A percentile compares a stretch with the other conserved stretches of the same genome.
Evolutionary conservation across 352 stramenopile genomes (phyloP).

Genomic region (Thalassiosira mediterranea): DNA sequence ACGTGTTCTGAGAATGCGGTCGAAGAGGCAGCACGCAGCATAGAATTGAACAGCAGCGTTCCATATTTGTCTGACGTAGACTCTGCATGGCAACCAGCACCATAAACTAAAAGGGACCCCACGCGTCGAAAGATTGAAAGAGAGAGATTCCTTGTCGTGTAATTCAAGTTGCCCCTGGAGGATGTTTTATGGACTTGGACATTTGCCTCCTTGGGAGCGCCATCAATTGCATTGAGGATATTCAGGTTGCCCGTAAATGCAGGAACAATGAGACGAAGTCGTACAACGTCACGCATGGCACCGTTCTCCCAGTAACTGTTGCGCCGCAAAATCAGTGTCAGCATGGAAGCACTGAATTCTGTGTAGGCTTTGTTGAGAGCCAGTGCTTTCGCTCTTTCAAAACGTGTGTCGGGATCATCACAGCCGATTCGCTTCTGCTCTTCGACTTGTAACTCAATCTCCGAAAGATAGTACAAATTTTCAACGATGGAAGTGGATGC

Average conservation of each 20-base stretch:
- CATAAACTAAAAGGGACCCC: not conserved
- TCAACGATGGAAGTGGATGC: not conserved
- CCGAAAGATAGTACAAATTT: not conserved
- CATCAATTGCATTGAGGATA: not conserved
- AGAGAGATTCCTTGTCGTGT: not conserved
- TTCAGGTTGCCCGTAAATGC: not conserved
- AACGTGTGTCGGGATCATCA: not conserved
- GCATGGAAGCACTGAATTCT: not conserved
- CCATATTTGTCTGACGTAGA: not conserved
- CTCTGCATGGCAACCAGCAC: not conserved
- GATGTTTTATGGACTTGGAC: too few species aligned
- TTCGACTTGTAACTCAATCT: not conserved
- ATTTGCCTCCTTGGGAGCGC: too few species aligned
- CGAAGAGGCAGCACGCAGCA: not conserved
- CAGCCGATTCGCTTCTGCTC: not conserved
- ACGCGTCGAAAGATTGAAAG: not conserved
- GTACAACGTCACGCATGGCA: not conserved
- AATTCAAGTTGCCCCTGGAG: not conserved
- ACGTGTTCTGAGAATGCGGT: too few species aligned
- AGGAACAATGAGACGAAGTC: not conserved
- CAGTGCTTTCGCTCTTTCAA: not conserved
- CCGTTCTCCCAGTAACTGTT: not conserved
- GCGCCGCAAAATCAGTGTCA: not conserved
- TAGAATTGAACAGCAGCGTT: not conserved
- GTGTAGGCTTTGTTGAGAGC: not conserved